Percentiles rank a stretch among this genome's conserved stretches.
phyloP scores from a whole-genome alignment of 257 asterid species.

The Jacaranda mimosifolia region DNA sequence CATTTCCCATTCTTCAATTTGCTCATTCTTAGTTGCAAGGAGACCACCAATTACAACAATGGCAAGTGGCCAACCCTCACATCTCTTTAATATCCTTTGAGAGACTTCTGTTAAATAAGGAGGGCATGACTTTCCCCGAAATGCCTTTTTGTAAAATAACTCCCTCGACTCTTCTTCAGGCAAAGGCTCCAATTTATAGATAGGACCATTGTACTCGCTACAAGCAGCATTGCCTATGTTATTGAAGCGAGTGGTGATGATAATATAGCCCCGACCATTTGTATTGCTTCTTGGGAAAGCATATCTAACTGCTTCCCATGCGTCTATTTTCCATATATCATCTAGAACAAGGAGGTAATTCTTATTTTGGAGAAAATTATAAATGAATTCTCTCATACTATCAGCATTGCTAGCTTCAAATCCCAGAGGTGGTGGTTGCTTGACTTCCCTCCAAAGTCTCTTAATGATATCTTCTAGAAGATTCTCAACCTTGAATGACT shows the following conservation, averaged over 20 bases:
- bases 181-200: background rate
- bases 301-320: constrained; percentile 12
- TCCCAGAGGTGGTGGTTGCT: background rate
- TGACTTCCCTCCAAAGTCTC: too few species aligned
- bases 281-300: constrained; percentile 4
- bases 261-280: background rate
- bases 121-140: too few species aligned
- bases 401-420: background rate
- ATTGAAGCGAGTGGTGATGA: constrained; percentile 13
- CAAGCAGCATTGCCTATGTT: constrained; percentile 8
- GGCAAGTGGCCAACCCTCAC: background rate
- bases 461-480: too few species aligned
- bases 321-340: constrained; percentile 38
- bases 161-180: too few species aligned
- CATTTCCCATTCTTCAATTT: background rate
- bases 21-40: background rate
- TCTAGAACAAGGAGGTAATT: constrained; percentile 45
- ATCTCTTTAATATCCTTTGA: too few species aligned
- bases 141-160: too few species aligned
- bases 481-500: too few species aligned
- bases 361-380: constrained; percentile 15
- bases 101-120: too few species aligned
- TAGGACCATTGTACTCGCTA: constrained; percentile 16
- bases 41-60: background rate
- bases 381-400: constrained; percentile 4